These are phyloP conservation scores for Russula compacta DNA, from an alignment of 768 basidiomycete species.

Conservation along the genomic window DNA sequence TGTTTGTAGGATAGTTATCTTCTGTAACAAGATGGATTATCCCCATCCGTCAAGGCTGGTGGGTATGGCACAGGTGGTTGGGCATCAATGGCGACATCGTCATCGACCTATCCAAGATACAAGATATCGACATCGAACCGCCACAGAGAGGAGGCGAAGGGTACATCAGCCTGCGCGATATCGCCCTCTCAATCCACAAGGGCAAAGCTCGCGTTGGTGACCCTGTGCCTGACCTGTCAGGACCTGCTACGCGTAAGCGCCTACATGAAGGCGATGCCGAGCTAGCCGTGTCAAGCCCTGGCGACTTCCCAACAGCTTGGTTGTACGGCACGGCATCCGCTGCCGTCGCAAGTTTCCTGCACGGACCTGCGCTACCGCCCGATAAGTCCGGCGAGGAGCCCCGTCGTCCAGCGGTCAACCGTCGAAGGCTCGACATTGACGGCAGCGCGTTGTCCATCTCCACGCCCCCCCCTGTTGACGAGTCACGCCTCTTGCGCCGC, in stretches of 20 bases:
- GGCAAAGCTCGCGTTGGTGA: conserved; percentile 37
- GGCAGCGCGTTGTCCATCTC: background rate
- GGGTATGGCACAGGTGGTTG: conserved; percentile 89
- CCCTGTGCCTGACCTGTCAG: background rate
- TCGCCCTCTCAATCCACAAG: conserved; percentile 42
- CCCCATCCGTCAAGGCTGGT: conserved; percentile 79
- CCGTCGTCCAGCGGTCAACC: conserved; percentile 23
- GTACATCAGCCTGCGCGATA: conserved; percentile 54
- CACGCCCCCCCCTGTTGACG: background rate
- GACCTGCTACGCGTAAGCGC: conserved; percentile 36
- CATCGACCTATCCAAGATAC: conserved; percentile 65
- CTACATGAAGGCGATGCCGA: conserved; percentile 37
- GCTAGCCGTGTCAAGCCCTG: background rate
- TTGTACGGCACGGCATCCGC: conserved; percentile 48
- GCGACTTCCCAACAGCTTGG: conserved; percentile 3
- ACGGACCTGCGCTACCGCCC: conserved; percentile 29
- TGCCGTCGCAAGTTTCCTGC: conserved; percentile 42
- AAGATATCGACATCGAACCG: conserved; percentile 57
- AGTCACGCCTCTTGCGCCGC: background rate
- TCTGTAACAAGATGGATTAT: conserved; percentile 63
- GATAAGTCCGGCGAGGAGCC: conserved; percentile 23
- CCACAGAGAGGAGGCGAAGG: conserved; percentile 33
- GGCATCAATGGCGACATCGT: conserved; percentile 84
- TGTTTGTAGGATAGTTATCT: conserved; percentile 47
- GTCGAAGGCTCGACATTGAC: conserved; percentile 16